Percentiles rank a stretch among this genome's conserved stretches.
These are phyloP conservation scores for Trypanosoma scelopori DNA, from an alignment of 208 protist genomes.

Conservation along the genomic window DNA sequence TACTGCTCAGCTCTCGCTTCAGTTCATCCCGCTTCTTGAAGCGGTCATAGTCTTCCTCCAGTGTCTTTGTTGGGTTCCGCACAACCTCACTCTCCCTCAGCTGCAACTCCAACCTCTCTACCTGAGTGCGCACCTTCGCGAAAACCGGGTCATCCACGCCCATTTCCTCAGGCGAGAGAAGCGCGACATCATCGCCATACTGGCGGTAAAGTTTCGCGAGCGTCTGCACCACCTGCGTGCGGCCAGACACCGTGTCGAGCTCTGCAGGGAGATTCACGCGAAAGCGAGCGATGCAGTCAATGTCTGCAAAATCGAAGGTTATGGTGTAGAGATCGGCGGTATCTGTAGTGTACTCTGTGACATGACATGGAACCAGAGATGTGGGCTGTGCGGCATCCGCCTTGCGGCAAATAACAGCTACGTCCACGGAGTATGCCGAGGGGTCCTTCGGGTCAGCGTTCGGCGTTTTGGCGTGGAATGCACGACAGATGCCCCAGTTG, in stretches of 20 bases:
- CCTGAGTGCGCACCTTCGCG: slow-evolving; percentile 72
- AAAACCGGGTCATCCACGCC: slow-evolving; percentile 89
- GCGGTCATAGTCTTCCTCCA: slow-evolving; percentile 55
- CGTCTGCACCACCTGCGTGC: slow-evolving; percentile 75
- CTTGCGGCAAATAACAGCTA: slow-evolving; percentile 83
- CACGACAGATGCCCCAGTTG: slow-evolving; percentile 89
- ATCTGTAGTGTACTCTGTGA: slow-evolving; percentile 77
- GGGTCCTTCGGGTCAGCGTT: slow-evolving; percentile 57
- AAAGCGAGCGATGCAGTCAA: slow-evolving; percentile 70
- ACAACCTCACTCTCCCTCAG: slow-evolving; percentile 66
- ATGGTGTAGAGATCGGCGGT: slow-evolving; percentile 85
- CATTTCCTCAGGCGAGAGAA: slow-evolving; percentile 97
- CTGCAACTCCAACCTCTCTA: slow-evolving; percentile 85
- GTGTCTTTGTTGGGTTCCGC: slow-evolving; percentile 56
- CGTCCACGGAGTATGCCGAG: slow-evolving; percentile 68
- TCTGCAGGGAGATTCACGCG: slow-evolving; percentile 80
- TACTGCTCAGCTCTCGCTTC: slow-evolving; percentile 58
- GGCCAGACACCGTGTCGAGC: slow-evolving; percentile 71
- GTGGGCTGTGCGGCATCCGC: slow-evolving; percentile 42
- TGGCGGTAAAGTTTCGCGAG: slow-evolving; percentile 74
- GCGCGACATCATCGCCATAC: slow-evolving; percentile 78
- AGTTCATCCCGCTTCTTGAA: slow-evolving; percentile 76
- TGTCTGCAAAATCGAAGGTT: slow-evolving; percentile 83
- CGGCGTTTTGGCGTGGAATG: slow-evolving; percentile 57
- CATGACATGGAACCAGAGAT: slow-evolving; percentile 65